Base-by-base conservation (phyloP, 2,329 filamentous ascomycete species). In the Plenodomus biglobosus region DNA sequence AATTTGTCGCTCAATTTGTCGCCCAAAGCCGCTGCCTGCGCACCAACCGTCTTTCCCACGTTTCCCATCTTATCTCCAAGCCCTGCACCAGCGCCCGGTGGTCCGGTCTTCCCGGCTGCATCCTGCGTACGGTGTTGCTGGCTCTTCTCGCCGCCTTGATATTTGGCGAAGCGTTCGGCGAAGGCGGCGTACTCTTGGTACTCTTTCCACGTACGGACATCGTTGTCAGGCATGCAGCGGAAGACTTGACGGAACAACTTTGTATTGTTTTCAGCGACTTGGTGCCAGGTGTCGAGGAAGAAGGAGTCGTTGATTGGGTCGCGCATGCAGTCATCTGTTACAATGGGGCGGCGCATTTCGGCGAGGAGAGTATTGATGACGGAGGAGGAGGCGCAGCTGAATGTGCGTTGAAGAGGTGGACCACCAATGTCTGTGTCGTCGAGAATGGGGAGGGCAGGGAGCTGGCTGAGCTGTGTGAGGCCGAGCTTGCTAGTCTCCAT, bases 221-320 rank as follows among this genome's bases (percentile, higher is more conserved):
- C 90, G 42, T 86, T 96, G 69, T 99, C 94, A 1, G 94, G 94
- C 88, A 95, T 95, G 72, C 92, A 96, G 39, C 92, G 85, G 77
- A 99, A 99, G 8, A 99, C 92, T 52, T 88, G 85, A 24, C 94
- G 87, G 75, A 89, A 99, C 40, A 99, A 82, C 68, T 91, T 92
- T 2, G 94, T 99, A 70, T 99, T 99, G 76, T 97, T 97, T 55
- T 88, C 85, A 1, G 94, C 94, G 44, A 91, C 85, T 16, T 85
- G 81, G 56, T 87, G 85, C 95, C 95, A 99, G 1, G 90, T 85
- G 53, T 95, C 88, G 38, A 94, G 83, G 68, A 90, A 88, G 73
- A 99, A 99, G 1, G 80, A 76, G 44, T 90, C 81, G 48, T 86
- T 85, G 35, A 99, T 75, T 0, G 95, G 94, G 71, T 99, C 94